phyloP scores from a whole-genome alignment of 768 basidiomycete species.

The Chiua virens region DNA sequence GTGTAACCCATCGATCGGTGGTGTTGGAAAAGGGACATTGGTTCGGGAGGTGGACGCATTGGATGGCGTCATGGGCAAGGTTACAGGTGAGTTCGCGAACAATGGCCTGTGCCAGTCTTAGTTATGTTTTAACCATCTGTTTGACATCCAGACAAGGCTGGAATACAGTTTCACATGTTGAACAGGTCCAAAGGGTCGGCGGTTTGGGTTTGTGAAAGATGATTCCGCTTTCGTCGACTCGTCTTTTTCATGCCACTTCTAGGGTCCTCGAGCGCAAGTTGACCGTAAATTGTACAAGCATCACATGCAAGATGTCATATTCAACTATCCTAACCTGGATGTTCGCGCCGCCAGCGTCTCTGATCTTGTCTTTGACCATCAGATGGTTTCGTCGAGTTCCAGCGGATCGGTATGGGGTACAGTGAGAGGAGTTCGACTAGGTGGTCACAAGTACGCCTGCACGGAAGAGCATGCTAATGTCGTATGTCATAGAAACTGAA shows the following conservation, averaged over 20 bases:
- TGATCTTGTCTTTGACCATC: slow-evolving; percentile 67
- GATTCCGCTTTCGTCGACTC: no score
- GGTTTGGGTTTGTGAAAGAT: slow-evolving; percentile 68
- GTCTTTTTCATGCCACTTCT: background rate
- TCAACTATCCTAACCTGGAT: slow-evolving; percentile 66
- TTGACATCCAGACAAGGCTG: slow-evolving; percentile 66
- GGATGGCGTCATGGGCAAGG: slow-evolving; percentile 80
- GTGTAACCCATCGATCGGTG: slow-evolving; percentile 91
- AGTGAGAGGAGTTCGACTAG: slow-evolving; percentile 66
- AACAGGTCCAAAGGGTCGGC: slow-evolving; percentile 87
- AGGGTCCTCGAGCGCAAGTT: slow-evolving; percentile 91
- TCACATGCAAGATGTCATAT: slow-evolving; percentile 73
- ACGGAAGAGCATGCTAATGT: background rate
- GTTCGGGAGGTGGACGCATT: slow-evolving; percentile 91
- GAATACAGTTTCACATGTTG: slow-evolving; percentile 84
- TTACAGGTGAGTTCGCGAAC: slow-evolving; percentile 58
- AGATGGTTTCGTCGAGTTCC: slow-evolving; percentile 23
- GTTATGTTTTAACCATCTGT: background rate
- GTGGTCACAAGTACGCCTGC: slow-evolving; percentile 34
- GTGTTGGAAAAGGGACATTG: slow-evolving; percentile 88
- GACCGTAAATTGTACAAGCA: slow-evolving; percentile 81
- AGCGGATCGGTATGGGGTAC: slow-evolving; percentile 44
- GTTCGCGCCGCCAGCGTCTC: slow-evolving; percentile 74
- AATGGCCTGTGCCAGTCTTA: background rate
- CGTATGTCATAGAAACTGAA: slow-evolving; percentile 55